Percentiles rank a stretch among this genome's conserved stretches.
phyloP scores from a whole-genome alignment of 805 yeast species.

The Myxozyma monticola region DNA sequence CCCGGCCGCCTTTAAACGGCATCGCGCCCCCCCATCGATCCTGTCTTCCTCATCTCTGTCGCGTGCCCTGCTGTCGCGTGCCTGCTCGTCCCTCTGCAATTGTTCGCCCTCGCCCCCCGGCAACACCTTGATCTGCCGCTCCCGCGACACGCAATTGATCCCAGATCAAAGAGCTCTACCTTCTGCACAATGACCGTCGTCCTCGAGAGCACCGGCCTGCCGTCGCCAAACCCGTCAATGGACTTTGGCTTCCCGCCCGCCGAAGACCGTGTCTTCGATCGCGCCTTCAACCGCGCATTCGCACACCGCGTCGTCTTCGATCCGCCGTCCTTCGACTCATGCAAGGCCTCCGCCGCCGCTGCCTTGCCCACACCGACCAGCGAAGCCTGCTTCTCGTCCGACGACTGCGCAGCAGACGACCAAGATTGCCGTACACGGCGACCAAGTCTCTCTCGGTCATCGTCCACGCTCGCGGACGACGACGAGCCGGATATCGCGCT shows the following conservation, averaged over 20 bases:
- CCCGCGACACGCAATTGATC: background rate
- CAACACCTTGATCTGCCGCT: background rate
- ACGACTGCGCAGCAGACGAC: constrained; percentile 19
- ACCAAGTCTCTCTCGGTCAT: background rate
- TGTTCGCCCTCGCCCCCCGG: background rate
- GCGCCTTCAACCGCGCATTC: constrained; percentile 23
- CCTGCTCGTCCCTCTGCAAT: background rate
- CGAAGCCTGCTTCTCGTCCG: constrained; percentile 24
- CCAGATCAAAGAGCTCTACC: background rate
- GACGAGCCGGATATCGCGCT: constrained; percentile 13
- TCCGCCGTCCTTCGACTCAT: background rate
- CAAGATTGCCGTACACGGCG: too few species aligned
- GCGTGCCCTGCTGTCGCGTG: constrained; percentile 3
- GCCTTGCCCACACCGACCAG: constrained; percentile 23
- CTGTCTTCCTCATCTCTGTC: background rate
- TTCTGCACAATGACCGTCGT: background rate
- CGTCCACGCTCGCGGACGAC: background rate
- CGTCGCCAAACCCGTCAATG: constrained; percentile 30
- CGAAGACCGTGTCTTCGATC: constrained; percentile 21
- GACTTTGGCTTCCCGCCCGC: constrained; percentile 20
- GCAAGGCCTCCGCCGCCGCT: background rate
- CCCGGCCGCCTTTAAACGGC: too few species aligned
- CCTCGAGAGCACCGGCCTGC: constrained; percentile 25
- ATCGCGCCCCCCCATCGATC: background rate
- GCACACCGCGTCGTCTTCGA: background rate